These are phyloP conservation scores for Thecamonas trahens DNA, from an alignment of 78 protist species.

Conservation along the genomic window DNA sequence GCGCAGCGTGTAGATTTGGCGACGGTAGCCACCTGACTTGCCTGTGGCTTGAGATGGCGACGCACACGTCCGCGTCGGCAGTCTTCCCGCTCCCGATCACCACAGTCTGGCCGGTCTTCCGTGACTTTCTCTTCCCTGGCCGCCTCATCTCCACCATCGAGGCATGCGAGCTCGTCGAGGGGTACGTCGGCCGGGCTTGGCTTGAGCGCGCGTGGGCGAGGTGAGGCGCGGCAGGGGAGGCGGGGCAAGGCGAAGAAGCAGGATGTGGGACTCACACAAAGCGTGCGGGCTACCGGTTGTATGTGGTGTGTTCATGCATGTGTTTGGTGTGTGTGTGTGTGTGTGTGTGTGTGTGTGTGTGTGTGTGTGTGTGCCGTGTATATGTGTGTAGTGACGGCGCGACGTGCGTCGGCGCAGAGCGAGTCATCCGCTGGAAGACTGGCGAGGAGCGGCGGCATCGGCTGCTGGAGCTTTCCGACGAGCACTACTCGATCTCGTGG, in stretches of 20 bases:
- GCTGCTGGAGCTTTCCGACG: not conserved
- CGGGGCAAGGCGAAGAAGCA: too few relatives aligned
- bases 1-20: too few relatives aligned
- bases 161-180: not conserved
- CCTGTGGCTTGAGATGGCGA: too few relatives aligned
- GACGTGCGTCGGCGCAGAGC: not conserved
- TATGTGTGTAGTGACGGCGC: too few relatives aligned
- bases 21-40: too few relatives aligned
- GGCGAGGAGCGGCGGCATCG: not conserved
- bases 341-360: not conserved
- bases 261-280: too few relatives aligned
- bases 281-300: too few relatives aligned
- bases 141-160: not conserved
- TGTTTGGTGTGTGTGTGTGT: too few relatives aligned
- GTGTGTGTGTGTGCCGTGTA: too few relatives aligned
- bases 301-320: too few relatives aligned
- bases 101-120: not conserved
- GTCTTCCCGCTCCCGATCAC: not conserved
- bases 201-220: too few relatives aligned
- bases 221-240: too few relatives aligned
- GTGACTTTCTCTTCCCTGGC: constrained; percentile 1
- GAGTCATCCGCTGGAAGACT: not conserved
- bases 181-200: not conserved
- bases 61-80: not conserved
- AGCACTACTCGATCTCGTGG: not conserved